These are phyloP conservation scores for Candida sanyaensis DNA, from an alignment of 1,139 yeast genomes.

Conservation along the genomic window DNA sequence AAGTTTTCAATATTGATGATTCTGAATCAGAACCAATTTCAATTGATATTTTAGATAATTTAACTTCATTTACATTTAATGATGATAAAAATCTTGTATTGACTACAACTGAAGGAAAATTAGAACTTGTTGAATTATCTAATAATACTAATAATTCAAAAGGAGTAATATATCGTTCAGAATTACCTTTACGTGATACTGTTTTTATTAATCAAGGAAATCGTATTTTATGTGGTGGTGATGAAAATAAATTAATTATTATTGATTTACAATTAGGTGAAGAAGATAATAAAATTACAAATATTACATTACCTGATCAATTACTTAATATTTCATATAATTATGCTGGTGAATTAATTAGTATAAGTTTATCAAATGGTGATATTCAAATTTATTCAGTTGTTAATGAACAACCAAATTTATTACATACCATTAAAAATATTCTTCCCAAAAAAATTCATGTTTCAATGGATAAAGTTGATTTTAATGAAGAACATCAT, in stretches of 20 bases:
- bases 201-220: slow-evolving; percentile 71
- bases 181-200: slow-evolving; percentile 68
- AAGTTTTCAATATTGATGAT: slow-evolving; percentile 46
- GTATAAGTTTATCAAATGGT: slow-evolving; percentile 61
- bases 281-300: slow-evolving; percentile 11
- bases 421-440: slow-evolving; percentile 43
- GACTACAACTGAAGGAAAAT: slow-evolving; percentile 37
- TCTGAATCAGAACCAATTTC: slow-evolving; percentile 57
- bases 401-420: slow-evolving; percentile 39
- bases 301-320: slow-evolving; percentile 51
- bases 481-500: slow-evolving; percentile 35
- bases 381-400: slow-evolving; percentile 64
- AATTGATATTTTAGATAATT: slow-evolving; percentile 49
- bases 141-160: slow-evolving; percentile 19
- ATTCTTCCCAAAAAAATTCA: slow-evolving; percentile 37
- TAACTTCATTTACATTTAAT: slow-evolving; percentile 32
- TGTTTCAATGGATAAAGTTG: slow-evolving; percentile 40
- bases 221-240: slow-evolving; percentile 74
- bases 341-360: slow-evolving; percentile 47
- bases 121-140: slow-evolving; percentile 31
- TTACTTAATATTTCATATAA: slow-evolving; percentile 64
- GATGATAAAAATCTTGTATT: slow-evolving; percentile 25
- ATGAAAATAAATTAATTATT: slow-evolving; percentile 63
- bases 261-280: slow-evolving; percentile 38
- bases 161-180: slow-evolving; percentile 39